Percentiles rank a stretch among this genome's conserved stretches.
These are phyloP conservation scores for Geosiphon pyriformis DNA, from an alignment of 192 early-diverging fungal species.

Conservation along the genomic window DNA sequence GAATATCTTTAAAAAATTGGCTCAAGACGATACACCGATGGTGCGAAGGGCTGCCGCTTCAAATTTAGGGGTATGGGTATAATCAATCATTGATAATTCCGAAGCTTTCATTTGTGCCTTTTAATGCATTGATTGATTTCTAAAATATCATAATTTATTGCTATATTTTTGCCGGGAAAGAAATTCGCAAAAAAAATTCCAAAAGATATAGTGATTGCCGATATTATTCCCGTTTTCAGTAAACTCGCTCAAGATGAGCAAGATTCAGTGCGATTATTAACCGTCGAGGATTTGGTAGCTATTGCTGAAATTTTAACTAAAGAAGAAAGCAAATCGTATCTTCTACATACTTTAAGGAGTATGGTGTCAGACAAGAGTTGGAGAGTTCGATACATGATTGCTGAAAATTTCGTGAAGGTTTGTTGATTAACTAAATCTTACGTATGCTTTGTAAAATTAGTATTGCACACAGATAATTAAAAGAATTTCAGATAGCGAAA, in stretches of 20 bases:
- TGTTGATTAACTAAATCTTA: not conserved
- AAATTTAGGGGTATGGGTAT: constrained; percentile 69
- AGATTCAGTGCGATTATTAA: constrained; percentile 96
- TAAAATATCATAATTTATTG: not conserved
- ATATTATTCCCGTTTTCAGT: constrained; percentile 85
- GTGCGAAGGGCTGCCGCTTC: constrained; percentile 91
- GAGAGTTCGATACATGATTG: constrained; percentile 99
- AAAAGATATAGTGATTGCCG: constrained; percentile 73
- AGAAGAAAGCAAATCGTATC: constrained; percentile 72
- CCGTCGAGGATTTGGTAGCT: constrained; percentile 85
- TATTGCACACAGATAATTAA: not conserved
- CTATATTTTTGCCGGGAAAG: constrained; percentile 32
- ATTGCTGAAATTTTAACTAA: constrained; percentile 75
- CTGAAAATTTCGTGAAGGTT: constrained; percentile 94
- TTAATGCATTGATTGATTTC: too few species aligned
- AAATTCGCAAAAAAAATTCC: constrained; percentile 63
- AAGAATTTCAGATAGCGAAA: constrained; percentile 57
- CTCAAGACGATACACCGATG: constrained; percentile 96
- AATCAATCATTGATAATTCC: too few species aligned
- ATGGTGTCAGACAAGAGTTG: constrained; percentile 93
- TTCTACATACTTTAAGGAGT: constrained; percentile 65
- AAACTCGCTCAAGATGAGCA: constrained; percentile 79
- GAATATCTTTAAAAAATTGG: constrained; percentile 72
- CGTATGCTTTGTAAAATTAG: not conserved
- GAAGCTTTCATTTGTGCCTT: not conserved